Evolutionary conservation across 2,329 filamentous ascomycete species (phyloP), one percentile per base, ranked within the genome.

Genomic region (Aureobasidium leucospermi): DNA sequence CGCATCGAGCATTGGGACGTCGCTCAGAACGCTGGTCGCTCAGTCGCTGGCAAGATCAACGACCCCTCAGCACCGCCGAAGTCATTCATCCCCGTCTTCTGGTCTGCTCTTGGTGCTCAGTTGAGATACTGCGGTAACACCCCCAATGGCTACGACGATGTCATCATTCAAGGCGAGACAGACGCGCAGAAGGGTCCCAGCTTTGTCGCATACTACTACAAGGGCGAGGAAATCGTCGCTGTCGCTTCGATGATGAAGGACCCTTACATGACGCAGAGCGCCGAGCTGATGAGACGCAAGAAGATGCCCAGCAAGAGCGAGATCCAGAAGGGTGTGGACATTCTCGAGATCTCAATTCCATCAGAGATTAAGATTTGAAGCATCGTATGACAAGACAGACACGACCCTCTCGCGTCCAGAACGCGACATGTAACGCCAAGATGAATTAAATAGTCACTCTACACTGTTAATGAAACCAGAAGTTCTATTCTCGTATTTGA

Each of bases 1-100:
- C 87, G 94, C 63, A 96, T 97, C 69, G 94, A 99, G 79, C 94
- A 99, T 73, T 99, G 94, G 94, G 93, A 96, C 74, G 94, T 99
- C 2, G 94, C 94, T 4, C 94, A 97, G 70, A 96, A 97, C 69
- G 81, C 89, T 1, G 94, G 94, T 2, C 88, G 93, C 45, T 81
- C 82, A 28, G 93, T 88, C 1, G 94, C 91, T 1, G 79, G 80
- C 56, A 84, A 89, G 67, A 96, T 99, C 68, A 81, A 85, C 65
- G 79, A 87, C 67, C 82, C 87, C 0, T 74, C 80, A 7, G 72
- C 80, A 47, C 73, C 81, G 45, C 79, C 85, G 0, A 85, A 88
- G 66, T 79, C 83, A 2, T 96, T 96, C 74, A 93, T 94, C 60
- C 94, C 94, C 0, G 83, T 99, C 53, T 99, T 99, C 79, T 99